Conservation (phyloP, 331 rosid genomes). For the Saraca asoca region DNA sequence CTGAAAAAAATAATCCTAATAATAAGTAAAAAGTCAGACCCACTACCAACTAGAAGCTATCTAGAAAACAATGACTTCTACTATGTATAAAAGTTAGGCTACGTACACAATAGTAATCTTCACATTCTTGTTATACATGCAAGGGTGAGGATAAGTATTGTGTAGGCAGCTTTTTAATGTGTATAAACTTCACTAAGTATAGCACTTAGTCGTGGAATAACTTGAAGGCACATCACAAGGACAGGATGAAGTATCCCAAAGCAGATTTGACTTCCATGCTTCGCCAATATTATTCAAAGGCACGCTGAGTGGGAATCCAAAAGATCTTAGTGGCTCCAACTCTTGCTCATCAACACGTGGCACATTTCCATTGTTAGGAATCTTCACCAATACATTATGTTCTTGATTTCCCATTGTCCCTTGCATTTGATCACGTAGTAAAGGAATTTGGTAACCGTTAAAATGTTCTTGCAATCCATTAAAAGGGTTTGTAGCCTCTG, state of each 20-base stretch:
- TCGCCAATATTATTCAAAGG: slow-evolving; percentile 55
- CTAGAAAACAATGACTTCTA: slow-evolving; percentile 31
- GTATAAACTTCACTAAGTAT: slow-evolving; percentile 42
- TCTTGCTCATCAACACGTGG: slow-evolving; percentile 46
- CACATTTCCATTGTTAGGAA: slow-evolving; percentile 39
- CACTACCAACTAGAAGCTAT: slow-evolving; percentile 34
- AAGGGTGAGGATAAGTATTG: too few relatives aligned
- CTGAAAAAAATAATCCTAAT: not conserved
- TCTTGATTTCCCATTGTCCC: slow-evolving; percentile 34
- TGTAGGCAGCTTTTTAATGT: not conserved
- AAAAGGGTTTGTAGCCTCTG: slow-evolving; percentile 41
- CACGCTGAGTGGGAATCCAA: slow-evolving; percentile 50
- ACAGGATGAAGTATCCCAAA: slow-evolving; percentile 82
- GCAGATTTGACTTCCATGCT: slow-evolving; percentile 76
- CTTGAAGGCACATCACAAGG: slow-evolving; percentile 73
- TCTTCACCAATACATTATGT: slow-evolving; percentile 43
- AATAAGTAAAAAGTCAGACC: slow-evolving; percentile 30
- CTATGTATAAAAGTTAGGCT: too few relatives aligned
- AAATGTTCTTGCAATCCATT: slow-evolving; percentile 47
- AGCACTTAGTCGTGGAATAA: slow-evolving; percentile 65
- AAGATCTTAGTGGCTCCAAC: slow-evolving; percentile 47
- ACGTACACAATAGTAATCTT: too few relatives aligned
- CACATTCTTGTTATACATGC: too few relatives aligned
- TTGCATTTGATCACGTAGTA: slow-evolving; percentile 46
- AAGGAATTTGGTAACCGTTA: slow-evolving; percentile 40